Evolutionary conservation across 768 basidiomycete genomes (phyloP), one percentile per base, ranked within the genome.

Genomic region (Naganishia onofrii): DNA sequence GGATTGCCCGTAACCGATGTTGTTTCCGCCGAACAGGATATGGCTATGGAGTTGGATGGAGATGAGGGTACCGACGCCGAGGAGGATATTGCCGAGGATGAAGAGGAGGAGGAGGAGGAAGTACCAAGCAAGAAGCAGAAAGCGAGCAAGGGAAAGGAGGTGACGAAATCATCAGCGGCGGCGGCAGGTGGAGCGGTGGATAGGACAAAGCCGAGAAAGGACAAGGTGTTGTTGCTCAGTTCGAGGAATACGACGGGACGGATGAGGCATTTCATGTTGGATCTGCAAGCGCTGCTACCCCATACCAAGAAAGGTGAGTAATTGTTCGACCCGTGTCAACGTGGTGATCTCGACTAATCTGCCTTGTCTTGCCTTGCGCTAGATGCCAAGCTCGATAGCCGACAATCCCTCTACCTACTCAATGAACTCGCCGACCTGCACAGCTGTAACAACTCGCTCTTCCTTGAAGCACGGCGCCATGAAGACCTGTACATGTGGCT

Each of bases 381-480:
- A 99, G 96, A 99, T 80, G 89, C 95, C 60, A 98, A 98, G 82
- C 87, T 99, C 51, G 95, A 98, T 82, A 93, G 93, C 34, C 98
- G 98, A 82, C 67, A 92, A 95, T 72, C 85, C 42, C 42, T 98
- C 2, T 85, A 91, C 73, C 87, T 97, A 46, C 84, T 99, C 32
- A 96, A 96, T 52, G 96, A 98, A 81, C 87, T 99, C 21, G 92
- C 95, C 32, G 95, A 98, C 82, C 87, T 99, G 36, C 89, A 96
- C 80, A 95, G 93, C 79, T 99, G 96, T 83, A 97, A 97, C 83
- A 98, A 98, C 78, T 86, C 94, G 4, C 84, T 99, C 23, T 99
- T 96, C 83, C 96, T 99, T 78, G 96, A 99, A 82, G 93, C 94
- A 9, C 88, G 96, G 60, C 84, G 93, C 66, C 92, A 97, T 76